A percentile compares a stretch with the other conserved stretches of the same genome.
phyloP scores from a whole-genome alignment of 441 rosid species.

The Sinapis alba region DNA sequence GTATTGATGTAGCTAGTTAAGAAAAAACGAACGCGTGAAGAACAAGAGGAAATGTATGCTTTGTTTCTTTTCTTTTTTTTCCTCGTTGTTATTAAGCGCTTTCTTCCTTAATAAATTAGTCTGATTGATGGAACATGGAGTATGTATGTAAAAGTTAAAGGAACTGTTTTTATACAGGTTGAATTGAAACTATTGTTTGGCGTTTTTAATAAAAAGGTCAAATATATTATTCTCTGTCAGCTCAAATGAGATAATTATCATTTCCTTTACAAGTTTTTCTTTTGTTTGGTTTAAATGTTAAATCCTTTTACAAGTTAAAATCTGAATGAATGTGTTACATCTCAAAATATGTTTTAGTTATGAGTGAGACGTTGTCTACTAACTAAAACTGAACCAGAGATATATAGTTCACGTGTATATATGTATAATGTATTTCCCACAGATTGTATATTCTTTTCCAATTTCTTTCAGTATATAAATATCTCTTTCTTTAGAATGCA shows the following conservation, averaged over 20 bases:
- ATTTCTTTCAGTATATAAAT: neutral
- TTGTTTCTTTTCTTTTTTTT: neutral
- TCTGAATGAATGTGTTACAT: slow-evolving; percentile 6
- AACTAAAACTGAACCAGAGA: neutral
- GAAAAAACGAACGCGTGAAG: neutral
- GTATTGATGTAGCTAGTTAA: neutral
- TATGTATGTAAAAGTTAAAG: neutral
- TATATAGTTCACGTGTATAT: neutral
- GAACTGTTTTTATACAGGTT: neutral
- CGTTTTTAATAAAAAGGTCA: neutral
- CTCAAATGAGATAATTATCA: slow-evolving; percentile 14
- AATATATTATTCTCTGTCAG: neutral
- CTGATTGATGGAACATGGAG: slow-evolving; percentile 24
- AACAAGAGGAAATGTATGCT: neutral
- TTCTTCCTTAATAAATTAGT: neutral
- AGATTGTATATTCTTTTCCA: neutral
- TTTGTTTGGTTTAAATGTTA: no score
- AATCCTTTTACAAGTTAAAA: neutral
- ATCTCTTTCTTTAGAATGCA: neutral
- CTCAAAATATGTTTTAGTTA: slow-evolving; percentile 7
- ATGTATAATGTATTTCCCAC: neutral
- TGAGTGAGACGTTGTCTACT: neutral
- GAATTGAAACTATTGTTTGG: slow-evolving; percentile 17
- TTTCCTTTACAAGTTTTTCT: no score
- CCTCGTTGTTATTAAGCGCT: neutral